Evolutionary conservation across 139 green algal genomes (phyloP).

Genomic region (Klebsormidium nitens): DNA sequence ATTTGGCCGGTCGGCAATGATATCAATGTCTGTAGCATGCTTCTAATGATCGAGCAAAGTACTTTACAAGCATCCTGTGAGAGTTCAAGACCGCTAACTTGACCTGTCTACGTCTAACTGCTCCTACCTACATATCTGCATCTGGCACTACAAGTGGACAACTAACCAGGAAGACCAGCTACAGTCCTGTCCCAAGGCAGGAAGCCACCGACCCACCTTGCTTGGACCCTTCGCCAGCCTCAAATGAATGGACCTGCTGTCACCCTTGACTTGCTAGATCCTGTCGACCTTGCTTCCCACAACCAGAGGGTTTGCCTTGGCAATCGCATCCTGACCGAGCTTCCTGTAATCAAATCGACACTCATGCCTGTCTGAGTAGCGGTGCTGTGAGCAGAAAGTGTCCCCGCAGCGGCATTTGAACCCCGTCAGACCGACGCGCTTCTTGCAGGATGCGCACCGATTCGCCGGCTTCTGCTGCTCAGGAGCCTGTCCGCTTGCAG

Average conservation of each 20-base stretch:
- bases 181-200: background rate
- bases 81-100: background rate
- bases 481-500: too few relatives aligned
- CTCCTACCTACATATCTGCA: background rate
- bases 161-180: background rate
- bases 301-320: conserved; percentile 53
- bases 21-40: too few relatives aligned
- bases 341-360: conserved; percentile 83
- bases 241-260: background rate
- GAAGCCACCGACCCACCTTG: background rate
- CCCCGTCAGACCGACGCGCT: conserved; percentile 74
- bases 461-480: too few relatives aligned
- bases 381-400: conserved; percentile 70
- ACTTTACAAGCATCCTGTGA: too few relatives aligned
- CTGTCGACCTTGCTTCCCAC: conserved; percentile 46
- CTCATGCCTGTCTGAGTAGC: conserved; percentile 74
- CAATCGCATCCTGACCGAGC: conserved; percentile 47
- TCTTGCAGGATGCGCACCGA: conserved; percentile 46
- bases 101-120: background rate
- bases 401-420: conserved; percentile 83
- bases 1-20: too few relatives aligned
- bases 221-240: background rate
- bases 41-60: too few relatives aligned
- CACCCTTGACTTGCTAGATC: conserved; percentile 22
- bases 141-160: conserved; percentile 3